Conservation (phyloP, 2,329 filamentous ascomycete genomes). For the Fusarium sterilihyphosum region DNA sequence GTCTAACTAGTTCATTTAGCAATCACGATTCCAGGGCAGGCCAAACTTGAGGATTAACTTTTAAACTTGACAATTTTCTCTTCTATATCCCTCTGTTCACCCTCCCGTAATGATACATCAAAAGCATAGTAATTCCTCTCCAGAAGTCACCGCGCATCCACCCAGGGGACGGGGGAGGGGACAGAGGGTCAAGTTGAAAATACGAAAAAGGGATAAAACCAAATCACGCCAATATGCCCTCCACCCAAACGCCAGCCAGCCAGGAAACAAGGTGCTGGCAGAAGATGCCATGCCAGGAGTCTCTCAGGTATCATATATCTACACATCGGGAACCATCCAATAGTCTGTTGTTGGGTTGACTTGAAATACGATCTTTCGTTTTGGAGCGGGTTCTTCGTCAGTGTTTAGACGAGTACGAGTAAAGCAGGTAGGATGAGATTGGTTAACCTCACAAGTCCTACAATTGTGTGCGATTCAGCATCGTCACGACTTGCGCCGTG, state of each 20-base stretch:
- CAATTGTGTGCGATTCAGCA: conserved; percentile 35
- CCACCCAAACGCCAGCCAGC: conserved; percentile 49
- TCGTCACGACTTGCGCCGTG: conserved; percentile 25
- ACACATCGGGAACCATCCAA: conserved; percentile 44
- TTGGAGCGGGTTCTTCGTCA: conserved; percentile 38
- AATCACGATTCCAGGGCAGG: conserved; percentile 6
- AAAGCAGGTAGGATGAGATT: conserved; percentile 35
- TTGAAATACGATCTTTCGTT: conserved; percentile 30
- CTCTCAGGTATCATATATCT: conserved; percentile 51
- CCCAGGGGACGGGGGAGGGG: conserved; percentile 11
- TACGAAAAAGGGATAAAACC: conserved; percentile 43
- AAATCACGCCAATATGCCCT: conserved; percentile 49
- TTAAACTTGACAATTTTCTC: conserved; percentile 38
- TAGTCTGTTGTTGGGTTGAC: conserved; percentile 31
- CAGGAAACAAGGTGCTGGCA: conserved; percentile 44
- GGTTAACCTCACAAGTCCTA: conserved; percentile 17
- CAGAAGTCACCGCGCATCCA: conserved; percentile 19
- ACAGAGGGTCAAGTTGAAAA: conserved; percentile 36
- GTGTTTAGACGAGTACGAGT: conserved; percentile 44
- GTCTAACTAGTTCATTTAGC: neutral
- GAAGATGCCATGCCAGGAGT: conserved; percentile 44
- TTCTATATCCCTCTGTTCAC: conserved; percentile 31
- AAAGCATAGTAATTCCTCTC: conserved; percentile 12
- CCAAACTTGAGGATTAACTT: conserved; percentile 27
- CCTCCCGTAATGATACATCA: conserved; percentile 22